Conservation (phyloP, 352 stramenopile species). For the Phytophthora litchii region DNA sequence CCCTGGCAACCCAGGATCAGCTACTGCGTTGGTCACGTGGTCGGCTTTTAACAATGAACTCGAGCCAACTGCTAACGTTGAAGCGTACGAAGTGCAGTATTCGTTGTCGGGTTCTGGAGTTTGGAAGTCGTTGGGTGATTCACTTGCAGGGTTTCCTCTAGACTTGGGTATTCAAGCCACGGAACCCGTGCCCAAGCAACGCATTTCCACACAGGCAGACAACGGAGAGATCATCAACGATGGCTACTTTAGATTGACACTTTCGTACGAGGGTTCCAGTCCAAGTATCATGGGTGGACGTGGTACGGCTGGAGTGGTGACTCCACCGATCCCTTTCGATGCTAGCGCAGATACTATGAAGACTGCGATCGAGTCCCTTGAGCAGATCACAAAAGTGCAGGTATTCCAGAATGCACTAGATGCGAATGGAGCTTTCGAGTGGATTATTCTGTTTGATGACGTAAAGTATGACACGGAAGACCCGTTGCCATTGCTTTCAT, state of each 20-base stretch:
- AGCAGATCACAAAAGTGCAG: constrained; percentile 62
- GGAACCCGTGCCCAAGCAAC: constrained; percentile 48
- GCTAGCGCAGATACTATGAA: constrained; percentile 69
- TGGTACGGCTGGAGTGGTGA: constrained; percentile 34
- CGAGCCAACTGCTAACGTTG: constrained; percentile 27
- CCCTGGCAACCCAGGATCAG: constrained; percentile 49
- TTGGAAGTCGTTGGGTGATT: constrained; percentile 43
- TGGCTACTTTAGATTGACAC: constrained; percentile 59
- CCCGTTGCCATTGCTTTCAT: constrained; percentile 44
- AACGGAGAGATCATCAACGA: constrained; percentile 47
- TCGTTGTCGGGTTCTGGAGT: constrained; percentile 44
- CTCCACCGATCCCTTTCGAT: constrained; percentile 74
- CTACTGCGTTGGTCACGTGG: constrained; percentile 49
- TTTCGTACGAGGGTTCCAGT: constrained; percentile 47
- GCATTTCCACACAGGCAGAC: constrained; percentile 57
- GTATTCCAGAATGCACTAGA: constrained; percentile 44
- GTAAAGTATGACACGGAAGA: constrained; percentile 18
- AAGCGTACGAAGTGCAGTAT: constrained; percentile 65
- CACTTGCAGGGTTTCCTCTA: constrained; percentile 39
- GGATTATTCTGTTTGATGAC: constrained; percentile 62
- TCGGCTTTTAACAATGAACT: constrained; percentile 43
- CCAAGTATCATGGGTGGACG: constrained; percentile 28
- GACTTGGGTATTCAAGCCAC: constrained; percentile 22
- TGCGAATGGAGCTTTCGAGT: constrained; percentile 44
- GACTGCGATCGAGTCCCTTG: constrained; percentile 72